Conservation (phyloP, 768 basidiomycete genomes). For the Lactarius hatsudake region DNA sequence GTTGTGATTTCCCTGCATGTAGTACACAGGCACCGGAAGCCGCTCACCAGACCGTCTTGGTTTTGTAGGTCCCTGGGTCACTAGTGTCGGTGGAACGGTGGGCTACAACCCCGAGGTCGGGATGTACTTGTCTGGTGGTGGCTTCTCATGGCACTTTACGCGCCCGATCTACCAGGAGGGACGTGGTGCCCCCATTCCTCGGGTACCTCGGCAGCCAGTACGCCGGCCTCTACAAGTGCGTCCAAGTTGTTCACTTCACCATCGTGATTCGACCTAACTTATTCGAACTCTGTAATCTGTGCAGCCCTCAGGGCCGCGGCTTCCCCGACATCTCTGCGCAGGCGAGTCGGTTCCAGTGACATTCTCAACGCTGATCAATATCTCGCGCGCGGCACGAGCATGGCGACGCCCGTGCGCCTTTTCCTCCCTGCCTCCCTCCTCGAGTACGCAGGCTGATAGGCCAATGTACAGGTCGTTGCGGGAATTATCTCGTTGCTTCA, state of each 20-base stretch:
- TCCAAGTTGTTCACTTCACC: too few species aligned
- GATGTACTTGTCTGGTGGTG: too few species aligned
- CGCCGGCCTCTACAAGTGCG: background rate
- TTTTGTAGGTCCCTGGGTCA: too few species aligned
- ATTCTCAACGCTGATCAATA: too few species aligned
- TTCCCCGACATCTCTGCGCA: background rate
- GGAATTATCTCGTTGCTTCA: background rate
- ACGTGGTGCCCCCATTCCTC: background rate
- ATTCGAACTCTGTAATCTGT: background rate
- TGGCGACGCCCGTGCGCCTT: background rate
- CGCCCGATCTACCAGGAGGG: too few species aligned
- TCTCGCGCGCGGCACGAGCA: background rate
- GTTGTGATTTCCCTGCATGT: too few species aligned
- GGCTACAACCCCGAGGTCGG: too few species aligned
- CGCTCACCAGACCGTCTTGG: too few species aligned
- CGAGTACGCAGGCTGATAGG: background rate
- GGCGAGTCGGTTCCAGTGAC: background rate
- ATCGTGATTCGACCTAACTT: too few species aligned
- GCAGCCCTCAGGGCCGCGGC: background rate
- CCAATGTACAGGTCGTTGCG: background rate
- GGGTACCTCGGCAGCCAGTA: background rate
- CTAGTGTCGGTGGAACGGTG: too few species aligned
- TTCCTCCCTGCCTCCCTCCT: background rate
- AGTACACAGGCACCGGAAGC: too few species aligned
- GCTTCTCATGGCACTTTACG: too few species aligned